Percentiles rank a stretch among this genome's conserved stretches.
Conservation (phyloP, 805 yeast genomes). For the Hanseniaspora clermontiae region DNA sequence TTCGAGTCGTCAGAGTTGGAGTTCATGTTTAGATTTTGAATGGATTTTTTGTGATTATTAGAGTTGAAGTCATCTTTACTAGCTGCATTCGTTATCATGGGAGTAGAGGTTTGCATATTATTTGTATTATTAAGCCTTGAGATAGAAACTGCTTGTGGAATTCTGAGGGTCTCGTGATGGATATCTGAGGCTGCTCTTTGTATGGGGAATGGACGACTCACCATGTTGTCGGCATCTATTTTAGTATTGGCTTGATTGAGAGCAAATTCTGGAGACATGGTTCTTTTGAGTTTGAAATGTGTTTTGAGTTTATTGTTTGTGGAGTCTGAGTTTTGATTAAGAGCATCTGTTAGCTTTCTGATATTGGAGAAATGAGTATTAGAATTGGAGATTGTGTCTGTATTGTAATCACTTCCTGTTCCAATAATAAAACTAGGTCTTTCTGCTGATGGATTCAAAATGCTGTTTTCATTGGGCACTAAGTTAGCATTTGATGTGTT, state of each 20-base stretch:
- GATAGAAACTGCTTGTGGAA: not conserved
- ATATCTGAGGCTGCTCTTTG: slow-evolving; percentile 9
- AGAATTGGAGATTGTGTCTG: not conserved
- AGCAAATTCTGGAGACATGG: not conserved
- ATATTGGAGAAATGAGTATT: slow-evolving; percentile 6
- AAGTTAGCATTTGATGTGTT: not conserved
- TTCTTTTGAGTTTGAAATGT: slow-evolving; percentile 2
- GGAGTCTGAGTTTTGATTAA: not conserved
- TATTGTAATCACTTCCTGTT: not conserved
- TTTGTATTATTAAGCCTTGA: slow-evolving; percentile 1
- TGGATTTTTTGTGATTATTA: not conserved
- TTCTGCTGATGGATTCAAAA: not conserved
- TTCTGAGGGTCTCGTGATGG: not conserved
- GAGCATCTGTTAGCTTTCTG: slow-evolving; percentile 8
- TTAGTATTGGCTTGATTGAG: not conserved
- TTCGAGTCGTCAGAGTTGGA: slow-evolving; percentile 1
- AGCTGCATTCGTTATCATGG: not conserved
- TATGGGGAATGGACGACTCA: slow-evolving; percentile 1
- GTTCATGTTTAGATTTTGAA: not conserved
- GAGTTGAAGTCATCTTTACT: slow-evolving; percentile 8
- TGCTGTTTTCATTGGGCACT: not conserved
- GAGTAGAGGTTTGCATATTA: slow-evolving; percentile 1
- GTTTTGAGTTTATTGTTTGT: not conserved
- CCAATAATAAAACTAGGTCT: slow-evolving; percentile 3
- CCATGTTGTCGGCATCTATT: not conserved